Base-by-base conservation (phyloP, 2,329 filamentous ascomycete species). In the Cryphonectria parasitica region DNA sequence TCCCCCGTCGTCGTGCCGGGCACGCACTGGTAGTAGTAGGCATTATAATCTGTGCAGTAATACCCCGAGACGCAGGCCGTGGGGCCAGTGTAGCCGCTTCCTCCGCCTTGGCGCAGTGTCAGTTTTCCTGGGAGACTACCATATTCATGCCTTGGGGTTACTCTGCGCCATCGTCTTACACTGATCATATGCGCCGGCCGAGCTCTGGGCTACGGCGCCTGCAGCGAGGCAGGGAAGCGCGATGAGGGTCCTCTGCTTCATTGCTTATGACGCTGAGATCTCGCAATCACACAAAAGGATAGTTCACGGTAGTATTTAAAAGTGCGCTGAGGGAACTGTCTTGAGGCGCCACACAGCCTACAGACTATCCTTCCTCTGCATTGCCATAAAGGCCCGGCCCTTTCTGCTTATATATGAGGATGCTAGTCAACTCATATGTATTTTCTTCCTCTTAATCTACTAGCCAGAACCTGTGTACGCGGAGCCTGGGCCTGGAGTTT, bases 21-120 rank as follows among this genome's bases (percentile, higher is more conserved):
- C 45, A 67, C 56, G 28, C 71, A 73, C 58, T 73, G 71, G 41
- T 67, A 60, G 63, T 71, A 73, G 41, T 73, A 73, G 3, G 52
- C 28, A 25, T 76, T 76, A 61, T 75, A 73, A 4, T 66, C 72
- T 1, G 71, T 76, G 63, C 75, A 76, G n/a, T 43, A 60, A 25
- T 75, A 75, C 36, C 73, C 74, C 5, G 72, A 69, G 10, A 70
- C 70, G 65, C 75, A 76, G 22, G 45, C 67, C 11, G 69, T 72
- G 8, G 75, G 69, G 11, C 73, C 73, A 15, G 63, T 64, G 41
- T 68, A 74, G 63, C 71, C 65, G 66, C 69, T 66, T 34, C 75
- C 74, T 28, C 75, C 70, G 69, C 71, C 69, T 73, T 36, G 6
- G 10, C 25, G 7, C 34, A 31, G 10, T 43, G 64, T 67, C 60